Conservation (phyloP, 208 protist genomes). For the Tetramitus jugosus region DNA sequence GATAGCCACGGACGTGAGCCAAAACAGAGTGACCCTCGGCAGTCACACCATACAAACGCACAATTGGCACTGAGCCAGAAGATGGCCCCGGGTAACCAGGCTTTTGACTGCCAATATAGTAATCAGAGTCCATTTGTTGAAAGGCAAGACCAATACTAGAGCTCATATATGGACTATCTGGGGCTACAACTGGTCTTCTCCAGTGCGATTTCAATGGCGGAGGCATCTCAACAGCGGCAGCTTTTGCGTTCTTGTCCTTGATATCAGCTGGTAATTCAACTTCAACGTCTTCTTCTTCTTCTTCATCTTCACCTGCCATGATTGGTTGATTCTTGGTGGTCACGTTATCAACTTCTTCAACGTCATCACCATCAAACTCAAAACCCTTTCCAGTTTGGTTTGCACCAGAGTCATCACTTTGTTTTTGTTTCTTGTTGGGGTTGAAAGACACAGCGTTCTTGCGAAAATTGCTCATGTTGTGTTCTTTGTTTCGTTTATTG, state of each 20-base stretch:
- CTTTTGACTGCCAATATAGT: neutral
- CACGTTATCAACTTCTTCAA: too few species aligned
- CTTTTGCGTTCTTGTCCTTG: neutral
- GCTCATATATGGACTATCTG: neutral
- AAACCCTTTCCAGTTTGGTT: too few species aligned
- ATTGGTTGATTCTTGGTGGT: too few species aligned
- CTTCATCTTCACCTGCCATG: neutral
- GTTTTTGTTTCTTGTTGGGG: too few species aligned
- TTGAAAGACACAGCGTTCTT: too few species aligned
- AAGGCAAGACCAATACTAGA: neutral
- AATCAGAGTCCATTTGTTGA: conserved; percentile 18
- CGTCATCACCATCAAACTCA: too few species aligned
- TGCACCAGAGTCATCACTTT: too few species aligned
- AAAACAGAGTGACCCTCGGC: conserved; percentile 42
- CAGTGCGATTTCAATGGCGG: neutral
- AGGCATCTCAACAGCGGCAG: neutral
- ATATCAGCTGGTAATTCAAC: neutral
- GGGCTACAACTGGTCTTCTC: neutral
- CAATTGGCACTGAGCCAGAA: conserved; percentile 24
- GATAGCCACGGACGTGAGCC: conserved; percentile 49
- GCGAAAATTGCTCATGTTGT: too few species aligned
- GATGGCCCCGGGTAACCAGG: neutral
- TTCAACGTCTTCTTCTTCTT: neutral
- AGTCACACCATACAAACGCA: conserved; percentile 52
- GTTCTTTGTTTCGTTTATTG: too few species aligned